A percentile compares a stretch with the other conserved stretches of the same genome.
Evolutionary conservation across 495 filamentous ascomycete species (phyloP).

Genomic region (Neurospora pannonica): DNA sequence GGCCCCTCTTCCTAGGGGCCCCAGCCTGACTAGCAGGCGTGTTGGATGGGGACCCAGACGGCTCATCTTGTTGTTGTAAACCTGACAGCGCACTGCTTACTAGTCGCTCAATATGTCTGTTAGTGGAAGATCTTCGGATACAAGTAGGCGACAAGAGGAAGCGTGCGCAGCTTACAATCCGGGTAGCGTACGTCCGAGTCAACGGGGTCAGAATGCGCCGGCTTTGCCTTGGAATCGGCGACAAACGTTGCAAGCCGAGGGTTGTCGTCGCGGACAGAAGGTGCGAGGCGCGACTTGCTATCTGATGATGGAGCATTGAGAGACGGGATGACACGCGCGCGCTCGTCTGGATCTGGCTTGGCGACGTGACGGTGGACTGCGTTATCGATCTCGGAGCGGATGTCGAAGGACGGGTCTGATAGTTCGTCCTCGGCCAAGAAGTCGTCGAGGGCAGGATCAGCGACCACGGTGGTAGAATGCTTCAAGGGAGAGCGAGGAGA

Average conservation of each 20-base stretch:
- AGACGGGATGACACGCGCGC: background rate
- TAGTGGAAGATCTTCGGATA: conserved; percentile 13
- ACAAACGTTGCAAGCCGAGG: conserved; percentile 7
- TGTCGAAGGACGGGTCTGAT: conserved; percentile 17
- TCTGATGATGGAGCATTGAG: background rate
- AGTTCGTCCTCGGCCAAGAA: conserved; percentile 7
- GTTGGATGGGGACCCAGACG: background rate
- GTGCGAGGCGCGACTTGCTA: conserved; percentile 5
- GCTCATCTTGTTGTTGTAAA: background rate
- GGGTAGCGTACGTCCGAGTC: conserved; percentile 29
- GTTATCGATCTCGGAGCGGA: background rate
- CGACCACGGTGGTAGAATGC: background rate
- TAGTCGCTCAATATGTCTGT: conserved; percentile 57
- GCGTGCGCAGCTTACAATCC: conserved; percentile 33
- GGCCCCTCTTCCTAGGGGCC: background rate
- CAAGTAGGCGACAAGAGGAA: background rate
- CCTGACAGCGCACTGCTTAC: conserved; percentile 42
- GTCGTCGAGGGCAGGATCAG: conserved; percentile 4
- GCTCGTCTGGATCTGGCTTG: background rate
- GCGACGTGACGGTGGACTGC: background rate
- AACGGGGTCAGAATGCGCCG: conserved; percentile 1
- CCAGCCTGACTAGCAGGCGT: background rate
- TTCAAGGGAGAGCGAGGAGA: background rate
- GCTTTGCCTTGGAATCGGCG: conserved; percentile 7
- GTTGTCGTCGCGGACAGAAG: conserved; percentile 4